phyloP scores from a whole-genome alignment of 2,329 filamentous ascomycete species.

The Pseudocercospora pini-densiflorae region DNA sequence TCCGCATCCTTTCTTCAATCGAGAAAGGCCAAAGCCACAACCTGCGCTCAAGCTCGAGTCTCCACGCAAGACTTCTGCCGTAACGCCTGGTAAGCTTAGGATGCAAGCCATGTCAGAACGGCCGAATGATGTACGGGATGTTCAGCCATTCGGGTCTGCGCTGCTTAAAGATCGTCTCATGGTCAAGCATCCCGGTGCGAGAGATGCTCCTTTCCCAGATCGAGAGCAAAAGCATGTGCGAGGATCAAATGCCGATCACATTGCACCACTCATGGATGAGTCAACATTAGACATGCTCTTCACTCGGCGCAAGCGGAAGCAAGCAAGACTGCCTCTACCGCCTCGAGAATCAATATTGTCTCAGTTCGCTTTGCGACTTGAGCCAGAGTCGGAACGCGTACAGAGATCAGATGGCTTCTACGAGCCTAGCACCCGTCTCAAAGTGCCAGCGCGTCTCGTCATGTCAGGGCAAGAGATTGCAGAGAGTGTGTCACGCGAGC shows the following conservation, averaged over 20 bases:
- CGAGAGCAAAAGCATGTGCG: constrained; percentile 68
- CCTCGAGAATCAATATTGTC: constrained; percentile 31
- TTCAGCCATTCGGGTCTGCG: constrained; percentile 32
- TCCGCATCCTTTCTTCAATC: constrained; percentile 72
- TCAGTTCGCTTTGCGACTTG: constrained; percentile 26
- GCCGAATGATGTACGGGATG: constrained; percentile 23
- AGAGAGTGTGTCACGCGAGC: constrained; percentile 32
- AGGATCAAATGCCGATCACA: constrained; percentile 40
- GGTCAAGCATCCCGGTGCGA: constrained; percentile 68
- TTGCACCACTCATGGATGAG: constrained; percentile 4
- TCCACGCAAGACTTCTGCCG: constrained; percentile 44
- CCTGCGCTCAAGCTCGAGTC: constrained; percentile 34
- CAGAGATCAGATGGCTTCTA: constrained; percentile 37
- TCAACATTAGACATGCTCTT: constrained; percentile 7
- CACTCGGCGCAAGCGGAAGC: constrained; percentile 44
- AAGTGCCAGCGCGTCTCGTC: constrained; percentile 37
- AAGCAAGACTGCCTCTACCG: constrained; percentile 31
- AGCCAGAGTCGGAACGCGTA: constrained; percentile 26
- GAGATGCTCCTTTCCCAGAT: constrained; percentile 73
- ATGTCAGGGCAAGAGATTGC: constrained; percentile 47
- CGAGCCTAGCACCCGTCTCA: constrained; percentile 39
- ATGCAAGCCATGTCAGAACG: constrained; percentile 35
- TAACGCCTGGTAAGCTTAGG: constrained; percentile 53
- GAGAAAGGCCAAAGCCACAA: constrained; percentile 50
- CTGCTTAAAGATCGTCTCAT: constrained; percentile 39